Base-by-base conservation (phyloP, 2,329 filamentous ascomycete genomes). In the Trichophyton mentagrophytes region DNA sequence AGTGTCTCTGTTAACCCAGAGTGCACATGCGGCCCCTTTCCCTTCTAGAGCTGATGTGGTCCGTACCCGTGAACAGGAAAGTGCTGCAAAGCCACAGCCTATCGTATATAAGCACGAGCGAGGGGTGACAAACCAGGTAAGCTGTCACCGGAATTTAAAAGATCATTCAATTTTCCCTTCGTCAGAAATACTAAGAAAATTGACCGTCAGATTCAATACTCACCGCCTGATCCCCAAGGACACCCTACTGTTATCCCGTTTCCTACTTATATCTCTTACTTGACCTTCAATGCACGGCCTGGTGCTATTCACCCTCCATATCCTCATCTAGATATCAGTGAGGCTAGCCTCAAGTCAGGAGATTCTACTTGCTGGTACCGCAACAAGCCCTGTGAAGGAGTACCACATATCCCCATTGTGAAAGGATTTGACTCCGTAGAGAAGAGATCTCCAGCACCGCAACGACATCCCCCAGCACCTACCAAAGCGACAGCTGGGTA, bases 171-270 rank as follows among this genome's bases (percentile, higher is more conserved):
- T 17, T n/a, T 33, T 3, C 27, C 27, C 6, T n/a, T 15, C 38
- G 7, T 7, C 27, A 7, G 27, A 30, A 55, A n/a, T 15, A 9
- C 27, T 36, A 33, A 55, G n/a, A 55, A 9, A 3, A 36, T 25
- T 27, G 33, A 59, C 13, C 40, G 53, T 58, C 36, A 42, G 20
- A n/a, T 59, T 59, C 11, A 20, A 15, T 57, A 57, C 36, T 57
- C 36, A 17, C 49, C 49, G 11, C 38, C 62, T 44, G 63, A 64
- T 33, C 56, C 56, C 15, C 56, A 60, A 25, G 61, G 57, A 4
- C 61, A 58, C 17, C 3, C 47, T 30, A 62, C 65, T 17, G 56
- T 66, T 49, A 62, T 62, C 60, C 70, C 72, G 22, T 71, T 70
- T 33, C 67, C 70, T 27, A 63, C 65, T 13, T 33, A 61, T 13